Conservation (phyloP, 1,284 basidiomycete species). For the Cryptococcus sp. region DNA sequence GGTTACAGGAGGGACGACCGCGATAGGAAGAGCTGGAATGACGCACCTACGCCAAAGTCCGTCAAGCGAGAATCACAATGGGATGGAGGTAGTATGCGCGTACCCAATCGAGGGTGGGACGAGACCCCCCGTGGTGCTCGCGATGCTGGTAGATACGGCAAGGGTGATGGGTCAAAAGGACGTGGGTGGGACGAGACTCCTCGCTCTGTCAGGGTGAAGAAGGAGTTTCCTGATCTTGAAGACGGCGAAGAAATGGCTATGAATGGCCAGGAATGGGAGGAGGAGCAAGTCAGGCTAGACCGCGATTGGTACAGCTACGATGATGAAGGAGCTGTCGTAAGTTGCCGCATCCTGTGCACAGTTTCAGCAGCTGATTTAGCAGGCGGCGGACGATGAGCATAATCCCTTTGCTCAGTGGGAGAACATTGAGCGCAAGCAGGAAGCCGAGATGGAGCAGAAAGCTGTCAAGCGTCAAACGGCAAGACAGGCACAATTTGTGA, state of each 20-base stretch:
- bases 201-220: constrained; percentile 51
- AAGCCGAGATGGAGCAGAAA: constrained; percentile 74
- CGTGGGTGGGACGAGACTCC: constrained; percentile 80
- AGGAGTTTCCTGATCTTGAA: constrained; percentile 40
- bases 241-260: constrained; percentile 31
- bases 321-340: constrained; percentile 73
- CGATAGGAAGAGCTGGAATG: constrained; percentile 41
- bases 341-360: constrained; percentile 8
- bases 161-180: constrained; percentile 43
- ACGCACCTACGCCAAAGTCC: constrained; percentile 61
- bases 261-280: constrained; percentile 80
- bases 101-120: constrained; percentile 85
- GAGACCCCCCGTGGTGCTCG: constrained; percentile 68
- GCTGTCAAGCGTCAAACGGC: constrained; percentile 84
- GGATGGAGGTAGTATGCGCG: constrained; percentile 77
- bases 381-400: constrained; percentile 77
- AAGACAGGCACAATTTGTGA: constrained; percentile 85
- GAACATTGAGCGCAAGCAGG: constrained; percentile 65
- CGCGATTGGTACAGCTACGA: constrained; percentile 91
- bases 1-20: constrained; percentile 25
- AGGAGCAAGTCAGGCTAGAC: constrained; percentile 82
- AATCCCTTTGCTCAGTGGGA: constrained; percentile 92
- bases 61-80: constrained; percentile 56
- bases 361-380: constrained; percentile 2
- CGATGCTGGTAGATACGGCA: constrained; percentile 22